Conservation (phyloP, 2,329 filamentous ascomycete genomes). For the Scolecobasidium constrictum region DNA sequence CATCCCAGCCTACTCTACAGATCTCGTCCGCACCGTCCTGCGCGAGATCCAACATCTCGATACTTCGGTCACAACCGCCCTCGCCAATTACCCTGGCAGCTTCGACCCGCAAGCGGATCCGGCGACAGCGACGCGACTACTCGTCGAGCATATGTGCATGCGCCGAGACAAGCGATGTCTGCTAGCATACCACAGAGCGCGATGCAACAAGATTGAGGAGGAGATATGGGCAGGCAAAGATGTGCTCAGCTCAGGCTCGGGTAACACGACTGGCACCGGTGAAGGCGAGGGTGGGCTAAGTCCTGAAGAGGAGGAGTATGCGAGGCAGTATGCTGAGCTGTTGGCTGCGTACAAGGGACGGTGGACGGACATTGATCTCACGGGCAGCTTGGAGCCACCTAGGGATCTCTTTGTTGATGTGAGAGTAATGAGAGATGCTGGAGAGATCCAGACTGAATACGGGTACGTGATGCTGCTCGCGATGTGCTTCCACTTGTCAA, state of each 20-base stretch:
- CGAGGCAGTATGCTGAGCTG: constrained; percentile 81
- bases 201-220: constrained; percentile 84
- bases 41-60: constrained; percentile 91
- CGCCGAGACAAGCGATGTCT: constrained; percentile 92
- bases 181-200: constrained; percentile 83
- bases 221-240: constrained; percentile 88
- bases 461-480: constrained; percentile 50
- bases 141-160: constrained; percentile 93
- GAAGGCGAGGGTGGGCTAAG: constrained; percentile 42
- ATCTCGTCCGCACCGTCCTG: constrained; percentile 76
- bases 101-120: constrained; percentile 80
- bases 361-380: constrained; percentile 96
- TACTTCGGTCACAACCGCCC: constrained; percentile 67
- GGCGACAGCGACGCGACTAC: constrained; percentile 72
- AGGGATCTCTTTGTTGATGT: constrained; percentile 95
- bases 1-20: constrained; percentile 84
- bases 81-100: constrained; percentile 71
- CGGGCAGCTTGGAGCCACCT: constrained; percentile 88
- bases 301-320: constrained; percentile 94
- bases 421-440: constrained; percentile 87
- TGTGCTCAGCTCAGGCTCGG: constrained; percentile 49
- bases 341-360: constrained; percentile 95
- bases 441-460: constrained; percentile 98
- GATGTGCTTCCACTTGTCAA: constrained; percentile 5
- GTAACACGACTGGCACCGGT: constrained; percentile 22